Percentiles rank a stretch among this genome's conserved stretches.
These are phyloP conservation scores for Eucalyptus regnans DNA, from an alignment of 345 rosid genomes.

Conservation along the genomic window DNA sequence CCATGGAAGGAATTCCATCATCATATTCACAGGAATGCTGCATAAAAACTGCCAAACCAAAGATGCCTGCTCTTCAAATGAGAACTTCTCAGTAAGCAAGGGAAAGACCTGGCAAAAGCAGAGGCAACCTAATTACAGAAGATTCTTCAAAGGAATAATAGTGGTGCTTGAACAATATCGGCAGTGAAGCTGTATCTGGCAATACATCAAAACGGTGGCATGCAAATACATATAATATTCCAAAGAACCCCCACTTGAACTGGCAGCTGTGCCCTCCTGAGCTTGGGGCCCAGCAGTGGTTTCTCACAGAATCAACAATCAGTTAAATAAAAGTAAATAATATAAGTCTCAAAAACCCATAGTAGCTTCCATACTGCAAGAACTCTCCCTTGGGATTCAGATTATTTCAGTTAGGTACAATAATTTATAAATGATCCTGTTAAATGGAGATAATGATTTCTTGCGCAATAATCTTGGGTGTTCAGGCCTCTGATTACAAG, in stretches of 20 bases:
- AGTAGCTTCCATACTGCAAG: neutral
- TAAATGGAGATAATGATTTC: neutral
- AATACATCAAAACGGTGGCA: neutral
- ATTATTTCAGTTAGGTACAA: neutral
- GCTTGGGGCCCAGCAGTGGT: neutral
- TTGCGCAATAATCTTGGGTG: neutral
- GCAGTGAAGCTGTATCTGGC: neutral
- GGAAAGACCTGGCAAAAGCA: constrained; percentile 42
- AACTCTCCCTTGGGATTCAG: neutral
- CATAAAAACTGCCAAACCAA: constrained; percentile 63
- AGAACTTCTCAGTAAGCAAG: constrained; percentile 48
- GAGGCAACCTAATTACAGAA: neutral
- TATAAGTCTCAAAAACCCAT: neutral
- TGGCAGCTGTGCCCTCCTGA: neutral
- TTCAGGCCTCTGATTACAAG: neutral
- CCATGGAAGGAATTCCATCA: constrained; percentile 60
- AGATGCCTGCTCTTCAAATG: constrained; percentile 54
- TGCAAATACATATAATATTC: neutral
- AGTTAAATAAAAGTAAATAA: neutral
- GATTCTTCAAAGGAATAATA: neutral
- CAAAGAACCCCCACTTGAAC: neutral
- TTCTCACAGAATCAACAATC: neutral
- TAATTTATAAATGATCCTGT: neutral
- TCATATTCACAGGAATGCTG: constrained; percentile 58
- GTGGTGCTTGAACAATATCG: neutral